These are phyloP conservation scores for Panicum hallii DNA, from an alignment of 202 grass and related monocot species.

Conservation along the genomic window DNA sequence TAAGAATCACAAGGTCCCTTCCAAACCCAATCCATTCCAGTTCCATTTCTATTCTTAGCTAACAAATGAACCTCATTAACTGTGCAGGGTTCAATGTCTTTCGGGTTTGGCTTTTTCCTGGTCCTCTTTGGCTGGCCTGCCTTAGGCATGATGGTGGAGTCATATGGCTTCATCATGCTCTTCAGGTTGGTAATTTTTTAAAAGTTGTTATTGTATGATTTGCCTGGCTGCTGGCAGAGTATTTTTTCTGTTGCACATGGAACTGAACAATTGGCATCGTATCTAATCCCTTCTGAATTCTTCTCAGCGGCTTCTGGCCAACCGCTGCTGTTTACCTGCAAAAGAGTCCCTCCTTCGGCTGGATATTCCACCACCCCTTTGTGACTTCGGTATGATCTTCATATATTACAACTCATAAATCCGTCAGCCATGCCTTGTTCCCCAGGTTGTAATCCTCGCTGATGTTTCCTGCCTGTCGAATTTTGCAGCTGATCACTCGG, in stretches of 20 bases:
- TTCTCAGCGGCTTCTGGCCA: conserved; percentile 86
- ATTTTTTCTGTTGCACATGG: not conserved
- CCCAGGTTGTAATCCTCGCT: not conserved
- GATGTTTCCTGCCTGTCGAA: conserved; percentile 4
- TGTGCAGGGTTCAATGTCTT: conserved; percentile 84
- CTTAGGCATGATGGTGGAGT: conserved; percentile 79
- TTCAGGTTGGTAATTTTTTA: conserved; percentile 67
- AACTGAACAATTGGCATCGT: not conserved
- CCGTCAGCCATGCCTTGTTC: not conserved
- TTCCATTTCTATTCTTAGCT: conserved; percentile 1
- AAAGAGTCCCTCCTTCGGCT: conserved; percentile 70
- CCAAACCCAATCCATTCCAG: not conserved
- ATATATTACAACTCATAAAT: not conserved
- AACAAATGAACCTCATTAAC: conserved; percentile 6
- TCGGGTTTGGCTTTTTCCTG: conserved; percentile 76
- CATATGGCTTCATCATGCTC: conserved; percentile 78
- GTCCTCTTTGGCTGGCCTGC: conserved; percentile 85
- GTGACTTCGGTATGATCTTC: conserved; percentile 59
- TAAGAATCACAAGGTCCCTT: conserved; percentile 80
- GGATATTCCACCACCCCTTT: conserved; percentile 73
- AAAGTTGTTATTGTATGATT: not conserved
- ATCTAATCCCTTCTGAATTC: conserved; percentile 38
- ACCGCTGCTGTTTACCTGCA: conserved; percentile 84
- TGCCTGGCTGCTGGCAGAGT: not conserved
- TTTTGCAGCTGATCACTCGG: conserved; percentile 53